Evolutionary conservation across 495 filamentous ascomycete genomes (phyloP), one percentile per base, ranked within the genome.

Genomic region (Penicillium parvum): DNA sequence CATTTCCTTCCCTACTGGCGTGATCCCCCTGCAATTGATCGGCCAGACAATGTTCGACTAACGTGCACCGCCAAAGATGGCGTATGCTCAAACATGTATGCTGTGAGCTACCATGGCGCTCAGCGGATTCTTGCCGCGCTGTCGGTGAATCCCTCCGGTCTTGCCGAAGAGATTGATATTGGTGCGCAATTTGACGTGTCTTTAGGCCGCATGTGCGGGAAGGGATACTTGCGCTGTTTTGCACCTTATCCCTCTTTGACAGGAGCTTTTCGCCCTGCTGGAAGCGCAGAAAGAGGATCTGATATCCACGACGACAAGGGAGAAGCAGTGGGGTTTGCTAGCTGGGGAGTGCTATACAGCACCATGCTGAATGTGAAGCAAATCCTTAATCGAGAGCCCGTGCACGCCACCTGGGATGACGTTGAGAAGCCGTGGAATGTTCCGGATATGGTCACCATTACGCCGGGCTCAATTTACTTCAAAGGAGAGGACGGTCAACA

Each of bases 11-110:
- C 47, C 0, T 58, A 58, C 33, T 54, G 43, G 47, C 49, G 52
- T 37, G 49, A 45, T 12, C 22, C 38, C 2, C 57, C 57, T 9
- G 46, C 46, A 14, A 42, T 49, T 5, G 35, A 43, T 2, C 32
- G 39, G 17, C 66, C 66, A 14, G 60, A 69, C 15, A 53, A 63
- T 47, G 70, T 70, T 2, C 75, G 77, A 11, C 52, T 74, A 26
- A 57, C 74, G 14, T 75, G 75, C 51, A 55, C 61, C 20, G 53
- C 65, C 10, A 64, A 55, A 15, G 65, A 67, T 16, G 66, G 63
- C n/a, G 66, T 77, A 18, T 82, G 77, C 59, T 65, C 69, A 5
- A 68, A 72, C 38, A 62, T 69, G 15, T 81, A 82, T 50, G 75
- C 75, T 2, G 62, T 82, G 8, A 74, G 71, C 14, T 71, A 71